A percentile compares a stretch with the other conserved stretches of the same genome.
phyloP scores from a whole-genome alignment of 495 filamentous ascomycete genomes.

The Trichocladium uniseriatum region DNA sequence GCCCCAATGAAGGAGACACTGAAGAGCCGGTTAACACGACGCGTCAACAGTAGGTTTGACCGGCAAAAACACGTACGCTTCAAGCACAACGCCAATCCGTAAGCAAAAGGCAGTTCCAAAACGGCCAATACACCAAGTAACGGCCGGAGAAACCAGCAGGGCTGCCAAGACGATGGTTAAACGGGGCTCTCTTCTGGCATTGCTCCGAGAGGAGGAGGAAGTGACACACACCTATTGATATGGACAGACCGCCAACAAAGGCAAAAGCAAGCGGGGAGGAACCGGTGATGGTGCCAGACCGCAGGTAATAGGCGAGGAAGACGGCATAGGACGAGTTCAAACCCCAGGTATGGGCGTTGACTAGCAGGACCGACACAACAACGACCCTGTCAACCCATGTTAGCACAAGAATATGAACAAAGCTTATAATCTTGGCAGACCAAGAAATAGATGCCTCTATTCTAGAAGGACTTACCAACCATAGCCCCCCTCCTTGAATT shows the following conservation, averaged over 20 bases:
- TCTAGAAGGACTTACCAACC: constrained; percentile 30
- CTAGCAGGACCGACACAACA: constrained; percentile 39
- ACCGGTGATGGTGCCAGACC: constrained; percentile 46
- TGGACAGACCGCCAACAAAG: constrained; percentile 63
- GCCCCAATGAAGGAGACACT: constrained; percentile 53
- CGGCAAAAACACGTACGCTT: constrained; percentile 33
- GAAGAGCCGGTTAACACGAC: neutral
- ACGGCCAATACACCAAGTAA: constrained; percentile 48
- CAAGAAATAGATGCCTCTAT: neutral
- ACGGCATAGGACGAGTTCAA: constrained; percentile 57
- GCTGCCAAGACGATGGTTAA: constrained; percentile 34
- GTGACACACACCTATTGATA: constrained; percentile 38
- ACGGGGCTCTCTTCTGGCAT: neutral
- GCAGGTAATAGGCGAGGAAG: constrained; percentile 63
- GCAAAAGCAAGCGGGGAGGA: constrained; percentile 54
- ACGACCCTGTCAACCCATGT: constrained; percentile 35
- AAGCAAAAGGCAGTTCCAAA: constrained; percentile 49
- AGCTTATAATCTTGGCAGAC: neutral
- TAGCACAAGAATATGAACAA: neutral
- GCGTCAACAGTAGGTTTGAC: neutral
- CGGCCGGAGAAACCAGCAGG: constrained; percentile 55
- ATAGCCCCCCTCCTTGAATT: constrained; percentile 40
- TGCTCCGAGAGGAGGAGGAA: neutral
- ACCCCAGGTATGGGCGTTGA: constrained; percentile 56
- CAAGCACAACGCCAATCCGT: constrained; percentile 50